A percentile compares a stretch with the other conserved stretches of the same genome.
Evolutionary conservation across 1,139 yeast genomes (phyloP).

Genomic region (Eremothecium gossypii): DNA sequence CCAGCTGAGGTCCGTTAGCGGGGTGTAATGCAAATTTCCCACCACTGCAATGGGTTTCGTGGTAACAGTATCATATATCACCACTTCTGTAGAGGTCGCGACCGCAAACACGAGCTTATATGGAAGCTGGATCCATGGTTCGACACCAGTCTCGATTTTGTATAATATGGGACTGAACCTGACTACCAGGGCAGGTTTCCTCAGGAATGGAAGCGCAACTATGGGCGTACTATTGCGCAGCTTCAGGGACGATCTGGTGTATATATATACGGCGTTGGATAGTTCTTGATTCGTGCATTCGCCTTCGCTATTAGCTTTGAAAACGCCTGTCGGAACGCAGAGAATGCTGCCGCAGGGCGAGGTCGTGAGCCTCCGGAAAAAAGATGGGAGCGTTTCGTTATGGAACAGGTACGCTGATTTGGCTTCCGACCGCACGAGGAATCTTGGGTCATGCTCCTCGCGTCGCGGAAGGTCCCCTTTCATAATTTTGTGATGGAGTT

Average conservation of each 20-base stretch:
- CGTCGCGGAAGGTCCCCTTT: conserved; percentile 27
- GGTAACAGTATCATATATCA: conserved; percentile 71
- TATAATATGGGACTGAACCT: conserved; percentile 66
- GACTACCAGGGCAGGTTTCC: conserved; percentile 77
- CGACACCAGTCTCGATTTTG: conserved; percentile 25
- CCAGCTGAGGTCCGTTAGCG: conserved; percentile 86
- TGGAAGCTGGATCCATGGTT: conserved; percentile 40
- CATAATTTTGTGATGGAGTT: conserved; percentile 21
- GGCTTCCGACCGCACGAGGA: conserved; percentile 17
- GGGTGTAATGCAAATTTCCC: conserved; percentile 75
- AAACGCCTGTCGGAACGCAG: conserved; percentile 76
- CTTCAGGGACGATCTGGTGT: conserved; percentile 54
- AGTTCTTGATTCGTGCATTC: conserved; percentile 14
- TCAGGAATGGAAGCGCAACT: conserved; percentile 66
- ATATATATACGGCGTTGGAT: conserved; percentile 66
- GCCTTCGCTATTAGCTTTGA: conserved; percentile 28
- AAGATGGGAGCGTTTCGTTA: conserved; percentile 80
- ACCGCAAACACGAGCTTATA: conserved; percentile 85
- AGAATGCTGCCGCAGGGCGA: conserved; percentile 85
- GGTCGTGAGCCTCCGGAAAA: conserved; percentile 74
- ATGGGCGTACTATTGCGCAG: conserved; percentile 47
- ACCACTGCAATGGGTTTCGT: conserved; percentile 62
- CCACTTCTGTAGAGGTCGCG: conserved; percentile 83
- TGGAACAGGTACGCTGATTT: conserved; percentile 50
- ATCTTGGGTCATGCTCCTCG: conserved; percentile 5